phyloP scores from a whole-genome alignment of 208 protist genomes.

The Spironucleus salmonicida region DNA sequence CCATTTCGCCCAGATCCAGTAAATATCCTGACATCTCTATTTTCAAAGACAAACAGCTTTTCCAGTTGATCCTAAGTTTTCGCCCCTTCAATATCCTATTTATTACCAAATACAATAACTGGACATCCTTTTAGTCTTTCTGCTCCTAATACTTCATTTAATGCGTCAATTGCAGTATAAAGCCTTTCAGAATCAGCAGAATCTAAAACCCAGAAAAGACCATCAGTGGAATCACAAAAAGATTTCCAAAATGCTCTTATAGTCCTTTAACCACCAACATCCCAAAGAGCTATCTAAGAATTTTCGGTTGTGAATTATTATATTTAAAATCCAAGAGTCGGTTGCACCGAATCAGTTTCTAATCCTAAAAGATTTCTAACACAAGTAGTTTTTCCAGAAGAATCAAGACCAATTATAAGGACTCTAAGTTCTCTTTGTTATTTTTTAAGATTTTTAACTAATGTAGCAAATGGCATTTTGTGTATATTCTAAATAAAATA shows the following conservation, averaged over 20 bases:
- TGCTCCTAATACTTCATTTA: conserved; percentile 68
- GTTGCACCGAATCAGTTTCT: conserved; percentile 65
- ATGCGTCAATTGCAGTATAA: conserved; percentile 68
- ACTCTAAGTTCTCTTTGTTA: conserved; percentile 62
- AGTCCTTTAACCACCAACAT: conserved; percentile 95
- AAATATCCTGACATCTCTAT: background rate
- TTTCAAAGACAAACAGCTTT: background rate
- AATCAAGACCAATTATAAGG: conserved; percentile 80
- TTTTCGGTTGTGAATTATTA: conserved; percentile 65
- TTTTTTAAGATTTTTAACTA: conserved; percentile 61
- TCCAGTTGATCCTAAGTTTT: background rate
- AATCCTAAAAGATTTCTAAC: conserved; percentile 71
- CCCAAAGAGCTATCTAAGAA: conserved; percentile 91
- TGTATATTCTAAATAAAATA: too few relatives aligned
- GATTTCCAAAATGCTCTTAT: conserved; percentile 87
- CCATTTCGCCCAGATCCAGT: background rate
- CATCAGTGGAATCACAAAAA: conserved; percentile 73
- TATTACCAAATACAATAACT: conserved; percentile 96
- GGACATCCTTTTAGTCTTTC: conserved; percentile 82
- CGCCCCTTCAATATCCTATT: conserved; percentile 62
- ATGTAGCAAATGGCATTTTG: too few relatives aligned
- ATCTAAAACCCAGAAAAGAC: conserved; percentile 76
- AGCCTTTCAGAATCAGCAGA: conserved; percentile 58
- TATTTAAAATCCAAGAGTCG: conserved; percentile 91
- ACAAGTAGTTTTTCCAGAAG: conserved; percentile 81